Percentiles rank a stretch among this genome's conserved stretches.
Conservation (phyloP, 2,329 filamentous ascomycete genomes). For the Tothia fuscella region DNA sequence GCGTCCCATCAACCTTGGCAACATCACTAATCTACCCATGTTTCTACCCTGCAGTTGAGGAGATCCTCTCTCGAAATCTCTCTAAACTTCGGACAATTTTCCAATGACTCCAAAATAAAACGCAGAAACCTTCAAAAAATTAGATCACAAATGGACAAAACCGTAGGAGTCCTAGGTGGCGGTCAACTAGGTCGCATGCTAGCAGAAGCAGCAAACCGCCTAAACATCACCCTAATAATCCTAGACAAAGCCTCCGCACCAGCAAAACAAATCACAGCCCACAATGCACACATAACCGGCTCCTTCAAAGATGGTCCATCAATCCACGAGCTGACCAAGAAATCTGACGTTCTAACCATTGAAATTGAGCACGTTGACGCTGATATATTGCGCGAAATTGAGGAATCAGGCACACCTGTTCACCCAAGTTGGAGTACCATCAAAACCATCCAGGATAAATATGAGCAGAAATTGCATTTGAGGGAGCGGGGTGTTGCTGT, state of each 20-base stretch:
- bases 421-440: conserved; percentile 79
- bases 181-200: conserved; percentile 79
- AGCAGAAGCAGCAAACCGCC: conserved; percentile 67
- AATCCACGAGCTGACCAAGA: conserved; percentile 65
- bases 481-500: conserved; percentile 55
- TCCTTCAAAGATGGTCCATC: conserved; percentile 77
- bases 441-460: conserved; percentile 88
- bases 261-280: conserved; percentile 74
- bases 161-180: conserved; percentile 31
- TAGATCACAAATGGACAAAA: too few species aligned
- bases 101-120: too few species aligned
- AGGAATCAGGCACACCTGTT: conserved; percentile 41
- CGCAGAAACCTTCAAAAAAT: too few species aligned
- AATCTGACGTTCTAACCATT: conserved; percentile 73
- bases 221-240: conserved; percentile 68
- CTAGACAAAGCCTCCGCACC: conserved; percentile 67
- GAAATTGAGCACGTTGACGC: conserved; percentile 95
- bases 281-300: conserved; percentile 62
- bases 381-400: conserved; percentile 75
- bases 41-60: too few species aligned
- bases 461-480: conserved; percentile 73
- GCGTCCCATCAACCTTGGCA: too few species aligned
- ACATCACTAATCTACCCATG: too few species aligned
- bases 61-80: too few species aligned
- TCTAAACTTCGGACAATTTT: too few species aligned